Conservation (phyloP, 495 filamentous ascomycete species). For the Corynascus novoguineensis region DNA sequence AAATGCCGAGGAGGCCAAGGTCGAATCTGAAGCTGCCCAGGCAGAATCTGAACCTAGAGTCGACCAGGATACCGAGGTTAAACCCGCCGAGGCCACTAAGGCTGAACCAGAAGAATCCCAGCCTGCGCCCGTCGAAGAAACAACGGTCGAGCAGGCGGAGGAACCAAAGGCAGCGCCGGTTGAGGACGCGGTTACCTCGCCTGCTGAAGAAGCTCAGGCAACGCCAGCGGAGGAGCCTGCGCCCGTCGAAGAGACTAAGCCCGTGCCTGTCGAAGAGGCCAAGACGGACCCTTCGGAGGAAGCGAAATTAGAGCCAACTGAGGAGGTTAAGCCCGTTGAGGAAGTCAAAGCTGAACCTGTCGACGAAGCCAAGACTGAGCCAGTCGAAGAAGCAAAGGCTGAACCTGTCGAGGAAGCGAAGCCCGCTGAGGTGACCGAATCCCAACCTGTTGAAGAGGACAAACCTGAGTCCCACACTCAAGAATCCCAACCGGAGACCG, state of each 20-base stretch:
- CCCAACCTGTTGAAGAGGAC: not conserved
- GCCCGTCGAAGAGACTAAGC: not conserved
- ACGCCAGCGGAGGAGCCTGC: not conserved
- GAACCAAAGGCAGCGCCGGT: constrained; percentile 6
- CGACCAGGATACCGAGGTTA: not conserved
- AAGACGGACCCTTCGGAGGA: constrained; percentile 15
- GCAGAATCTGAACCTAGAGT: not conserved
- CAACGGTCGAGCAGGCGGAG: not conserved
- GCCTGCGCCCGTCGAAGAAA: constrained; percentile 1
- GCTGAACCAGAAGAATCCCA: constrained; percentile 7
- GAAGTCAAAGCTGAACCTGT: constrained; percentile 12
- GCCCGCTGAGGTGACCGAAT: constrained; percentile 22
- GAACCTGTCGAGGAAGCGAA: constrained; percentile 4
- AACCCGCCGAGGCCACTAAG: constrained; percentile 3
- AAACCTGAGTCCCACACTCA: not conserved
- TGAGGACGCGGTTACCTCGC: not conserved
- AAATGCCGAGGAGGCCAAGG: not conserved
- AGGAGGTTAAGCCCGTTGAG: constrained; percentile 13
- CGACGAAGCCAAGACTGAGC: constrained; percentile 8
- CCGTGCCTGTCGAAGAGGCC: constrained; percentile 12
- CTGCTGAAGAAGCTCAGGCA: not conserved
- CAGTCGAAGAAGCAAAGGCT: not conserved
- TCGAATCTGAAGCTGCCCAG: not conserved
- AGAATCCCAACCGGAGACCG: not conserved
- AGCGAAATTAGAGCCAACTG: no score